Evolutionary conservation across 768 basidiomycete genomes (phyloP).

Genomic region (Imleria badia): DNA sequence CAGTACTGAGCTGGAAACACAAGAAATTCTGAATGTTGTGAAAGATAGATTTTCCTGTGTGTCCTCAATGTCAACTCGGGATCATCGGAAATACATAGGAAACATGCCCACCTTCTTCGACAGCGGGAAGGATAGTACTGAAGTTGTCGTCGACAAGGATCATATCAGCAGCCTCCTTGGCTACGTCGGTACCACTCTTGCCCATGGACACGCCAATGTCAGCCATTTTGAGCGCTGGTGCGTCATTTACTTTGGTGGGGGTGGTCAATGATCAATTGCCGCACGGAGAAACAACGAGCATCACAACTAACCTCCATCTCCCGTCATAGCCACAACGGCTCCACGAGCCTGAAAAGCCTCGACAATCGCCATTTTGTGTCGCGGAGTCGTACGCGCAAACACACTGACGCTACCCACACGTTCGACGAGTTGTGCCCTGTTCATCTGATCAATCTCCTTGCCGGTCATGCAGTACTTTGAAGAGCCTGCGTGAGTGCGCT

Average conservation of each 20-base stretch:
- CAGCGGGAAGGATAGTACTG: constrained; percentile 88
- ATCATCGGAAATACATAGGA: background rate
- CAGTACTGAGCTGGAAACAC: constrained; percentile 95
- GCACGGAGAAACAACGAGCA: constrained; percentile 14
- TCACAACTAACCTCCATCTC: constrained; percentile 79
- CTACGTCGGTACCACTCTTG: constrained; percentile 96
- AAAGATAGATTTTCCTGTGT: constrained; percentile 89
- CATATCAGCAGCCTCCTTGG: constrained; percentile 96
- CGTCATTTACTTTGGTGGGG: constrained; percentile 74
- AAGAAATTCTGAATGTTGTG: constrained; percentile 99
- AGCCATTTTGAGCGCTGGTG: constrained; percentile 95
- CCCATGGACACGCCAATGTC: constrained; percentile 99
- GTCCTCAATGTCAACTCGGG: background rate
- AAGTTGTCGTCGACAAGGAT: constrained; percentile 98
- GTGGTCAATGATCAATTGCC: background rate
- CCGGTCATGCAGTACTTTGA: constrained; percentile 66
- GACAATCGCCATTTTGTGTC: constrained; percentile 97
- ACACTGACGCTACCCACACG: constrained; percentile 80
- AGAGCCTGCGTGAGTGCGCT: constrained; percentile 33
- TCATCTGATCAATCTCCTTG: constrained; percentile 82
- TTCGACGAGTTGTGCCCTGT: constrained; percentile 76
- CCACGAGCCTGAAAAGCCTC: constrained; percentile 91
- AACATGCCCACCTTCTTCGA: constrained; percentile 74
- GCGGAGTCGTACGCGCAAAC: constrained; percentile 93
- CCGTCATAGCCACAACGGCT: constrained; percentile 94